Percentiles rank a stretch among this genome's conserved stretches.
phyloP scores from a whole-genome alignment of 2,329 filamentous ascomycete genomes.

The Penicillium sp. region DNA sequence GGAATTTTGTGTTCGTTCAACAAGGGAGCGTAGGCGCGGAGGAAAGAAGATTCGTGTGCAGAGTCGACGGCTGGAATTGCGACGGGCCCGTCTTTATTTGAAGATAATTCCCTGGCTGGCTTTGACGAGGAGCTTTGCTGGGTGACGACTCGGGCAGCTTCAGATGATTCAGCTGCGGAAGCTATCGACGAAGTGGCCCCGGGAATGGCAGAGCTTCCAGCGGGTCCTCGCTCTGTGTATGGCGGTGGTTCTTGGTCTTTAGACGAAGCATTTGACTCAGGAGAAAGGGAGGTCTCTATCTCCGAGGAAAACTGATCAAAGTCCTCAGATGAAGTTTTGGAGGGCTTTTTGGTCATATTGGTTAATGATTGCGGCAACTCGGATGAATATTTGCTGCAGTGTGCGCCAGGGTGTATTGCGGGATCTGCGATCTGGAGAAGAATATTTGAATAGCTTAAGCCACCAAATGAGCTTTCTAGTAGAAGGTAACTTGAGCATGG shows the following conservation, averaged over 20 bases:
- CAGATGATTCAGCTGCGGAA: background rate
- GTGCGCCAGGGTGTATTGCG: too few relatives aligned
- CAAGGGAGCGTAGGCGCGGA: slow-evolving; percentile 17
- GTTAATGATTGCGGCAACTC: background rate
- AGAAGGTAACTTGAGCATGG: background rate
- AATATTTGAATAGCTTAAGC: background rate
- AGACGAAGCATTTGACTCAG: background rate
- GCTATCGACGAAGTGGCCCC: background rate
- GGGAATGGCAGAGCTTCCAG: background rate
- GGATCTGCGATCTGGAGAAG: background rate
- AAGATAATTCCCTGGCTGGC: background rate
- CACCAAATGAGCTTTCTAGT: background rate
- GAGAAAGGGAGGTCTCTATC: background rate
- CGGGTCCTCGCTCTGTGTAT: background rate
- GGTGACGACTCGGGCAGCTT: background rate
- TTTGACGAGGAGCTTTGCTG: background rate
- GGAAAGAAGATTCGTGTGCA: slow-evolving; percentile 13
- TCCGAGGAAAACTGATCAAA: background rate
- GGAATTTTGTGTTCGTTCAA: slow-evolving; percentile 10
- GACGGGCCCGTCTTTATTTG: slow-evolving; percentile 5
- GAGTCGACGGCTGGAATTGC: slow-evolving; percentile 16
- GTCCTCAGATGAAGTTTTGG: background rate
- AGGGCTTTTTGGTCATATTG: background rate
- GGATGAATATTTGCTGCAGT: too few relatives aligned
- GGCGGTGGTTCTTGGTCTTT: background rate